phyloP scores from a whole-genome alignment of 2,329 filamentous ascomycete species.

The Sphaceloma murrayae region DNA sequence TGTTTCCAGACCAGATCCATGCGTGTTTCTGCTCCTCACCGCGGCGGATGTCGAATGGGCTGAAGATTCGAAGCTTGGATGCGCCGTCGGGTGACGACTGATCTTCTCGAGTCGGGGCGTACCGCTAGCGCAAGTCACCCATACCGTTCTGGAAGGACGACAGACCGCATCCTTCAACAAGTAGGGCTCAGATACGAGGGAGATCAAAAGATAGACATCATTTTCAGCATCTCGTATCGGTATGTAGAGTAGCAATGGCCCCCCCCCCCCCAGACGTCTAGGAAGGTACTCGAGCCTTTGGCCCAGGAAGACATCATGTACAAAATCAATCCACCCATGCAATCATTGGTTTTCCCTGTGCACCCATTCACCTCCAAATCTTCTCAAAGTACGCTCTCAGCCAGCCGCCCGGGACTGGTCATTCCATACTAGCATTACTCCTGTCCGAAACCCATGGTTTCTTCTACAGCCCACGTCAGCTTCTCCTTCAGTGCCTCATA shows the following conservation, averaged over 20 bases:
- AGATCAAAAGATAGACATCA: conserved; percentile 5
- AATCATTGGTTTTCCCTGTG: conserved; percentile 6
- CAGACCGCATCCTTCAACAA: neutral
- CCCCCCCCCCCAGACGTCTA: conserved; percentile 7
- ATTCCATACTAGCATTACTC: conserved; percentile 50
- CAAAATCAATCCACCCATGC: conserved; percentile 13
- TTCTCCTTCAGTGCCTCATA: conserved; percentile 79
- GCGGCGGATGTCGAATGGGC: too few relatives aligned
- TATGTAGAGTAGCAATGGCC: too few relatives aligned
- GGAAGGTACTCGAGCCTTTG: conserved; percentile 6
- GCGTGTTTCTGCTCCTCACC: too few relatives aligned
- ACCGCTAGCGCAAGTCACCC: too few relatives aligned
- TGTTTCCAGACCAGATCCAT: too few relatives aligned
- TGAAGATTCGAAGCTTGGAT: too few relatives aligned
- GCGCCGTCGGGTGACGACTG: too few relatives aligned
- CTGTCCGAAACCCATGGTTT: conserved; percentile 97
- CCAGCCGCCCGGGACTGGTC: too few relatives aligned
- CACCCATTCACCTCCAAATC: neutral
- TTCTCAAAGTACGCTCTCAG: neutral
- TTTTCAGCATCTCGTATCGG: conserved; percentile 11
- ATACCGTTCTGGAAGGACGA: too few relatives aligned
- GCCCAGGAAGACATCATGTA: conserved; percentile 9
- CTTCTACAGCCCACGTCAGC: conserved; percentile 92
- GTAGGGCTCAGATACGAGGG: neutral
- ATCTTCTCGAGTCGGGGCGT: too few relatives aligned